phyloP scores from a whole-genome alignment of 2,329 filamentous ascomycete genomes.

The Ceratocystis papillata region DNA sequence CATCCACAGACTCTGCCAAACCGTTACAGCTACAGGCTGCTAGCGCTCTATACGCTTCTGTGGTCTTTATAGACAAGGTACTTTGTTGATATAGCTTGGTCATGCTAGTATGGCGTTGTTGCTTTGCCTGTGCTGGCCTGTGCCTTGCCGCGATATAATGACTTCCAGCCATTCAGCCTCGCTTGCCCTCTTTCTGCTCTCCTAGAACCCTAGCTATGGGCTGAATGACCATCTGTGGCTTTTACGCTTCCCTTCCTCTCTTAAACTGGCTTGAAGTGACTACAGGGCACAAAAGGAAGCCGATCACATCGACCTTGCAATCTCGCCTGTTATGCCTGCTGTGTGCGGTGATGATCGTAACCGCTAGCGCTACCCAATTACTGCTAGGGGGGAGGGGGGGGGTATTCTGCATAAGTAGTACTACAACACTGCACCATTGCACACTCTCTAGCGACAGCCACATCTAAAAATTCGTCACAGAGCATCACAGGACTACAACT shows the following conservation, averaged over 20 bases:
- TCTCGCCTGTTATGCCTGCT: constrained; percentile 3
- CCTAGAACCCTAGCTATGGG: background rate
- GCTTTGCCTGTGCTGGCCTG: background rate
- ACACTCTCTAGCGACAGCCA: background rate
- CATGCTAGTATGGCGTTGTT: background rate
- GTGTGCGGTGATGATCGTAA: background rate
- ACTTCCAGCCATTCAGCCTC: no score
- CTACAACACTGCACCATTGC: background rate
- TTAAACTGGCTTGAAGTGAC: background rate
- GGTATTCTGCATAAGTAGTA: background rate
- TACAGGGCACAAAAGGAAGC: constrained; percentile 10
- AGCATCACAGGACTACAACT: background rate
- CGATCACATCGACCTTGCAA: constrained; percentile 1
- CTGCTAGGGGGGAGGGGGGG: background rate
- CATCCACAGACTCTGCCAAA: constrained; percentile 3
- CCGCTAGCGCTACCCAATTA: background rate
- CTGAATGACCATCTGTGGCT: background rate
- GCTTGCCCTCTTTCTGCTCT: background rate
- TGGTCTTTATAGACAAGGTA: constrained; percentile 1
- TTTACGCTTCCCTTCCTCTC: background rate
- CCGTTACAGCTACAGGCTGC: background rate
- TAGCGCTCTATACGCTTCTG: background rate
- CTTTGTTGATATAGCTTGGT: background rate
- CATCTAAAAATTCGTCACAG: background rate
- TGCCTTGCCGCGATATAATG: no score